These are phyloP conservation scores for Groenewaldozyma sp. DNA, from an alignment of 1,139 yeast genomes.

Conservation along the genomic window DNA sequence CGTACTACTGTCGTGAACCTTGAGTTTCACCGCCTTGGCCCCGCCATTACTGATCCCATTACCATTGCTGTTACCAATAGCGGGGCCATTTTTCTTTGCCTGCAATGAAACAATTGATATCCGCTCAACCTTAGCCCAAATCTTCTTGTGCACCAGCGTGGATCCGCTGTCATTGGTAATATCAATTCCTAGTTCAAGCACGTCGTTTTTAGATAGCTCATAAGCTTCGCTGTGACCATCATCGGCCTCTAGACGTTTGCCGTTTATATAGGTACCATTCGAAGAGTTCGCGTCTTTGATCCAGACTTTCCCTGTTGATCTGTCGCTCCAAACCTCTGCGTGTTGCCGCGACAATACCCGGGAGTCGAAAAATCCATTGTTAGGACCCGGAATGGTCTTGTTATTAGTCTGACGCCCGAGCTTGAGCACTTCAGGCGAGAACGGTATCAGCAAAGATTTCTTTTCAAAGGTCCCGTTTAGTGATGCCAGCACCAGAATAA, in stretches of 20 bases:
- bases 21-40: background rate
- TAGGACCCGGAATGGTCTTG: slow-evolving; percentile 61
- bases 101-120: slow-evolving; percentile 48
- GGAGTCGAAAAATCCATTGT: slow-evolving; percentile 91
- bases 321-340: slow-evolving; percentile 78
- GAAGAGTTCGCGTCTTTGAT: slow-evolving; percentile 83
- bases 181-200: slow-evolving; percentile 83
- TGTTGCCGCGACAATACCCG: slow-evolving; percentile 88
- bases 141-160: slow-evolving; percentile 64
- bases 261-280: slow-evolving; percentile 90
- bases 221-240: slow-evolving; percentile 40
- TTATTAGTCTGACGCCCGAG: slow-evolving; percentile 81
- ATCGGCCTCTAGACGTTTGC: slow-evolving; percentile 49
- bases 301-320: slow-evolving; percentile 57
- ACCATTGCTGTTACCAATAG: slow-evolving; percentile 1
- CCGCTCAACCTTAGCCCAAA: slow-evolving; percentile 70
- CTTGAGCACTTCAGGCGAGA: slow-evolving; percentile 72
- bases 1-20: background rate
- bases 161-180: slow-evolving; percentile 56
- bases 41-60: background rate
- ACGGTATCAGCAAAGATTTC: slow-evolving; percentile 72
- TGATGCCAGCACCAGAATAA: slow-evolving; percentile 59
- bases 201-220: slow-evolving; percentile 65
- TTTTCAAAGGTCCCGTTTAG: slow-evolving; percentile 75
- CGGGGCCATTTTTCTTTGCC: slow-evolving; percentile 5